phyloP scores from a whole-genome alignment of 306 rosid species.

The Cicer bijugum region DNA sequence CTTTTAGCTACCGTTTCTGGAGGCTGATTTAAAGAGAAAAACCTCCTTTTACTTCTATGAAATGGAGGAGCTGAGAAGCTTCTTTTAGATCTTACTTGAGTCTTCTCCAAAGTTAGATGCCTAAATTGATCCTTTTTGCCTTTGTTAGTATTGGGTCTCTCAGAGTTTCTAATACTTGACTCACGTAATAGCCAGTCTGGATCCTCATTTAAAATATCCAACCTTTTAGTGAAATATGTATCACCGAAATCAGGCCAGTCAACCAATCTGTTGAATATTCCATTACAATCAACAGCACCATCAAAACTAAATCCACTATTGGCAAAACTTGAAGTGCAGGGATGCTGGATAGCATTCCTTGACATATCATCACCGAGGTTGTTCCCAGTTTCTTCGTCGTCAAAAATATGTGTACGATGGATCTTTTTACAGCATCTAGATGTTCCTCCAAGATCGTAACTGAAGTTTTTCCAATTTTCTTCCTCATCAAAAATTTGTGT shows the following conservation, averaged over 20 bases:
- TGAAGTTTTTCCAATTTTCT: slow-evolving; percentile 50
- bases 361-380: slow-evolving; percentile 45
- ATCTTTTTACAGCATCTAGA: slow-evolving; percentile 48
- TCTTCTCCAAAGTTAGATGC: slow-evolving; percentile 45
- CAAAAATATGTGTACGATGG: slow-evolving; percentile 38
- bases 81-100: slow-evolving; percentile 59
- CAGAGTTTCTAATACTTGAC: slow-evolving; percentile 45
- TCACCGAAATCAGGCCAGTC: slow-evolving; percentile 40
- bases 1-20: slow-evolving; percentile 44
- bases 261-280: slow-evolving; percentile 42
- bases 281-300: slow-evolving; percentile 46
- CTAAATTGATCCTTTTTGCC: slow-evolving; percentile 43
- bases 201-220: slow-evolving; percentile 49
- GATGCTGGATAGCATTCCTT: slow-evolving; percentile 45
- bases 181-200: slow-evolving; percentile 47
- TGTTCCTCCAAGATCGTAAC: slow-evolving; percentile 41
- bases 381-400: slow-evolving; percentile 49
- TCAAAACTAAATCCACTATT: slow-evolving; percentile 46
- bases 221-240: slow-evolving; percentile 42
- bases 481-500: slow-evolving; percentile 40
- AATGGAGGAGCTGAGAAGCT: slow-evolving; percentile 89
- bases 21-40: slow-evolving; percentile 57
- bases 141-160: slow-evolving; percentile 38
- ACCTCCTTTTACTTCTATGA: slow-evolving; percentile 63
- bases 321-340: slow-evolving; percentile 48